Percentiles rank a stretch among this genome's conserved stretches.
These are phyloP conservation scores for thale cress (Arabidopsis thaliana) DNA, from an alignment of 345 rosid species.

Conservation along the genomic window DNA sequence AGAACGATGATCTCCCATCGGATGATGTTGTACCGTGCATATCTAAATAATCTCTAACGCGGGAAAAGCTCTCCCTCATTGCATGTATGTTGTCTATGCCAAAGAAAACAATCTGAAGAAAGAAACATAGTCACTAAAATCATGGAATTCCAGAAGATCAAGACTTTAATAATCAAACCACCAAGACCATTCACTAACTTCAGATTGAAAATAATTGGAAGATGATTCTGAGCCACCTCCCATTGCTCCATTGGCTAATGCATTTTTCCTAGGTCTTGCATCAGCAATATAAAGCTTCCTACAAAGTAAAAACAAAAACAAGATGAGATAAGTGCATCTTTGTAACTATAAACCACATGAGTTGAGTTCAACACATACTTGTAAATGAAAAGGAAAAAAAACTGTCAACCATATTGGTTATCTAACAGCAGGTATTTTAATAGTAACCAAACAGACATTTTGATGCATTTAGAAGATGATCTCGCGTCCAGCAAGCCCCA, in stretches of 20 bases:
- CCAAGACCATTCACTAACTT: slow-evolving; percentile 58
- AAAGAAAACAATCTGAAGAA: slow-evolving; percentile 85
- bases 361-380: slow-evolving; percentile 19
- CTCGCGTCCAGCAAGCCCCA: not conserved
- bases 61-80: slow-evolving; percentile 95
- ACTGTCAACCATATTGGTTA: slow-evolving; percentile 11
- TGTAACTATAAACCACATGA: slow-evolving; percentile 1
- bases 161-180: slow-evolving; percentile 30
- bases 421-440: slow-evolving; percentile 2
- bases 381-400: slow-evolving; percentile 1
- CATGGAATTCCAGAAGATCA: slow-evolving; percentile 13
- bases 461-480: slow-evolving; percentile 21
- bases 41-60: slow-evolving; percentile 94
- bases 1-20: slow-evolving; percentile 94
- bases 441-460: slow-evolving; percentile 18
- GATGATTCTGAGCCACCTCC: slow-evolving; percentile 99
- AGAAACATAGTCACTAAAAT: slow-evolving; percentile 24
- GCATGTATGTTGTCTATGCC: slow-evolving; percentile 99
- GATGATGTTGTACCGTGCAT: slow-evolving; percentile 93
- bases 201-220: slow-evolving; percentile 91
- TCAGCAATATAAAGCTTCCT: slow-evolving; percentile 98
- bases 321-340: slow-evolving; percentile 11
- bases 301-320: slow-evolving; percentile 27
- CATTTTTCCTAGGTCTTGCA: slow-evolving; percentile 99
- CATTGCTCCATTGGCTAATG: slow-evolving; percentile 99